Evolutionary conservation across 2,329 filamentous ascomycete genomes (phyloP).

Genomic region (Penicillium occitanis): DNA sequence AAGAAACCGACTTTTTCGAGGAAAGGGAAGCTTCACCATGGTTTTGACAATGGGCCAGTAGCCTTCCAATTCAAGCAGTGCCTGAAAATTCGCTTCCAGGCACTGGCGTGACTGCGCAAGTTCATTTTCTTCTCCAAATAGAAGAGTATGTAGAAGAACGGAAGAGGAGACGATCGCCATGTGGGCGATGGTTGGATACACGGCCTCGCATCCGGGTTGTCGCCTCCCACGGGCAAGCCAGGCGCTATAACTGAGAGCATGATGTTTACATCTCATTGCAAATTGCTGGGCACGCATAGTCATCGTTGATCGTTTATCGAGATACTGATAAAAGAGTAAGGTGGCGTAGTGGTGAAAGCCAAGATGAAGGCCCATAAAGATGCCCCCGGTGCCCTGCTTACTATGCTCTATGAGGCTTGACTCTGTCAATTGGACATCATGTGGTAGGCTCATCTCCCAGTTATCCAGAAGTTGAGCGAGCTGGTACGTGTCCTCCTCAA

Average conservation of each 20-base stretch:
- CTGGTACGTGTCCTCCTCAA: slow-evolving; percentile 8
- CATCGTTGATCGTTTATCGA: slow-evolving; percentile 29
- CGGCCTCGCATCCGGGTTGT: slow-evolving; percentile 30
- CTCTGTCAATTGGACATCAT: slow-evolving; percentile 22
- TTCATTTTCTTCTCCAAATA: slow-evolving; percentile 30
- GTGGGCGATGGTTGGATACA: slow-evolving; percentile 37
- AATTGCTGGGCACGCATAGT: not conserved
- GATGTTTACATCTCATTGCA: not conserved
- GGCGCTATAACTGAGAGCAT: not conserved
- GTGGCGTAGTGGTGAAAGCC: slow-evolving; percentile 42
- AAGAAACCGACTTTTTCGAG: not conserved
- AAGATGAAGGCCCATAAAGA: slow-evolving; percentile 41
- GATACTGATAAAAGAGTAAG: slow-evolving; percentile 41
- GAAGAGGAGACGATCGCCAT: slow-evolving; percentile 40
- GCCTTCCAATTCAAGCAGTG: not conserved
- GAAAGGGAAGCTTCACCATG: not conserved
- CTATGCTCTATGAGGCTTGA: slow-evolving; percentile 24
- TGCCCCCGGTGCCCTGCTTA: slow-evolving; percentile 30
- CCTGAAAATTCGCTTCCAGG: not conserved
- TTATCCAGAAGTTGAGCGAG: slow-evolving; percentile 21
- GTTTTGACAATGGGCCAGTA: slow-evolving; percentile 1
- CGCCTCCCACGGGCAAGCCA: slow-evolving; percentile 21
- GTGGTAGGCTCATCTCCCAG: slow-evolving; percentile 22
- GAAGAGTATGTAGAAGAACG: slow-evolving; percentile 35
- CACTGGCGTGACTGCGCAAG: not conserved